Evolutionary conservation across 371 early-diverging fungal species (phyloP).

Genomic region (Mortierella sp.): DNA sequence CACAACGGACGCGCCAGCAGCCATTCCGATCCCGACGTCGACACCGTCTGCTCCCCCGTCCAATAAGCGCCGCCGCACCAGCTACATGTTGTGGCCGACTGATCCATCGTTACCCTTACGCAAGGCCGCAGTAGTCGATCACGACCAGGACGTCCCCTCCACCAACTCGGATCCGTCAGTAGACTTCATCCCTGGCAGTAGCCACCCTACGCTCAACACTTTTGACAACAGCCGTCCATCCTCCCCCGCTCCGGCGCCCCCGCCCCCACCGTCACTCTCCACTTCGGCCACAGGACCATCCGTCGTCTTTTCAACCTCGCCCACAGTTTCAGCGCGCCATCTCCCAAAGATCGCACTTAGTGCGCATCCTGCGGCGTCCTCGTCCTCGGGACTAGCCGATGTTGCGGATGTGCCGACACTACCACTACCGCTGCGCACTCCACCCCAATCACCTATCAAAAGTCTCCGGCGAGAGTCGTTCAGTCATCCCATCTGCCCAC

Average conservation of each 20-base stretch:
- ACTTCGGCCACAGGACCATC: not conserved
- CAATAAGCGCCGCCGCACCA: not conserved
- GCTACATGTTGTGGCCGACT: conserved; percentile 25
- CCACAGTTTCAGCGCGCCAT: conserved; percentile 11
- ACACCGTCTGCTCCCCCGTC: not conserved
- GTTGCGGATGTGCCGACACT: not conserved
- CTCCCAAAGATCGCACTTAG: conserved; percentile 33
- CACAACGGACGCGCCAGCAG: not conserved
- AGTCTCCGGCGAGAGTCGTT: conserved; percentile 25
- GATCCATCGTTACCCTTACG: conserved; percentile 17
- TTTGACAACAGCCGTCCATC: conserved; percentile 32
- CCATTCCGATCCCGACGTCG: not conserved
- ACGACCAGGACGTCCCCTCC: conserved; percentile 18
- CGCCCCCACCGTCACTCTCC: not conserved
- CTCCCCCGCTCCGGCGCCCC: conserved; percentile 5
- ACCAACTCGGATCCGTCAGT: conserved; percentile 15
- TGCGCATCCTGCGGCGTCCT: conserved; percentile 2
- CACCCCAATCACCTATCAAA: conserved; percentile 42
- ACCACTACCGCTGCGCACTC: conserved; percentile 25
- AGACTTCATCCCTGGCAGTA: not conserved
- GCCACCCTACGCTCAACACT: conserved; percentile 17
- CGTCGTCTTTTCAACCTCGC: not conserved
- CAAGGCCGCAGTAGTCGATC: conserved; percentile 26
- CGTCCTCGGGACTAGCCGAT: too few relatives aligned
- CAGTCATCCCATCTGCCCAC: conserved; percentile 14